Percentiles rank a stretch among this genome's conserved stretches.
Evolutionary conservation across 345 rosid species (phyloP).

Genomic region (Lagerstroemia speciosa): DNA sequence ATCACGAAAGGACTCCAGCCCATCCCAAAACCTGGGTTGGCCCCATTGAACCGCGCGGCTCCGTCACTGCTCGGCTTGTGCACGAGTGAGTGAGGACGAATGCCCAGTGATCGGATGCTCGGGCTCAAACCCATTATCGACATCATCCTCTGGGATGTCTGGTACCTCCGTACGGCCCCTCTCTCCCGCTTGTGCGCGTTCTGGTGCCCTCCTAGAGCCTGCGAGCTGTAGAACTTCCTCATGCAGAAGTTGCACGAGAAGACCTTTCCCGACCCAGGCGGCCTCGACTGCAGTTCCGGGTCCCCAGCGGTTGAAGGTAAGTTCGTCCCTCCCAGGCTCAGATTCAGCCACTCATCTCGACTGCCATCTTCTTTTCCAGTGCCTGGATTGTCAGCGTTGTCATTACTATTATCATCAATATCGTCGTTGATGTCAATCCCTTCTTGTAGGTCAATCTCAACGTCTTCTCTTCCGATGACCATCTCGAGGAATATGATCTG

Average conservation of each 20-base stretch:
- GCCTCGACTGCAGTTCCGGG: slow-evolving; percentile 23
- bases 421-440: slow-evolving; percentile 12
- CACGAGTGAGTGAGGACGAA: slow-evolving; percentile 46
- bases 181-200: slow-evolving; percentile 78
- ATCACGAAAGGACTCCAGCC: slow-evolving; percentile 29
- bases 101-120: slow-evolving; percentile 44
- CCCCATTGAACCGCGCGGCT: slow-evolving; percentile 36
- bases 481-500: slow-evolving; percentile 18
- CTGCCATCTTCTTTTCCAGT: slow-evolving; percentile 18
- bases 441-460: slow-evolving; percentile 1
- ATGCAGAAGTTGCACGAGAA: slow-evolving; percentile 70
- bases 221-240: slow-evolving; percentile 69
- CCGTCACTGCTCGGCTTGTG: slow-evolving; percentile 44
- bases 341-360: slow-evolving; percentile 53
- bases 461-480: slow-evolving; percentile 33
- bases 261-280: slow-evolving; percentile 36
- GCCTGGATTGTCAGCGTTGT: slow-evolving; percentile 14
- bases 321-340: slow-evolving; percentile 49
- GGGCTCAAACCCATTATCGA: slow-evolving; percentile 33
- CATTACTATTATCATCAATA: neutral
- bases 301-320: slow-evolving; percentile 30
- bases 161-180: slow-evolving; percentile 56
- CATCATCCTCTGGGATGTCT: slow-evolving; percentile 47
- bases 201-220: slow-evolving; percentile 77
- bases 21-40: slow-evolving; percentile 21